These are phyloP conservation scores for Myriosclerotinia duriaeana DNA, from an alignment of 2,329 filamentous ascomycete genomes.

Conservation along the genomic window DNA sequence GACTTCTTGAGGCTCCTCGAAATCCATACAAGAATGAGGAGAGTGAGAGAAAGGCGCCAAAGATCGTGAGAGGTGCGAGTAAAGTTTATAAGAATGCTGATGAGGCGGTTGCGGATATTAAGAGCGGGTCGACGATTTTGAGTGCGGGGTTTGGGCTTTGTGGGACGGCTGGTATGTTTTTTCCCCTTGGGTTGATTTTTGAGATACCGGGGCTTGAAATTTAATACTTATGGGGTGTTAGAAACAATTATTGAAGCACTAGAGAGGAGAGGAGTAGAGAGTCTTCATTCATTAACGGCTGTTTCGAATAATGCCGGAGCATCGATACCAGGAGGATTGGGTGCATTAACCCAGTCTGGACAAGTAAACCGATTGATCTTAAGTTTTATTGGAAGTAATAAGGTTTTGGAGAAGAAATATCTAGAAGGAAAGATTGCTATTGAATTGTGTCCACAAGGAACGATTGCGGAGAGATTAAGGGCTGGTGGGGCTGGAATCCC, in stretches of 20 bases:
- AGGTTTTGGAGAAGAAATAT: conserved; percentile 70
- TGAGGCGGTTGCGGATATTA: conserved; percentile 27
- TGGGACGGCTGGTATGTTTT: conserved; percentile 9
- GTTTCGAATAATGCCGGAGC: conserved; percentile 79
- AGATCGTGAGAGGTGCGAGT: conserved; percentile 25
- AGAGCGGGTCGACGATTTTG: conserved; percentile 65
- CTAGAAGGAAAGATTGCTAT: conserved; percentile 69
- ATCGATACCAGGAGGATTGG: conserved; percentile 65
- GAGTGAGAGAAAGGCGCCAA: conserved; percentile 16
- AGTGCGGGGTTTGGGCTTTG: conserved; percentile 68
- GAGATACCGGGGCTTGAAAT: background rate
- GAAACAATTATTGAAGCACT: conserved; percentile 72
- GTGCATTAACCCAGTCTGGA: conserved; percentile 64
- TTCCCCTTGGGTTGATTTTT: background rate
- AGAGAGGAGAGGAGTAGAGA: conserved; percentile 55
- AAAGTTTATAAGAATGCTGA: conserved; percentile 28
- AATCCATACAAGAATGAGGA: conserved; percentile 19
- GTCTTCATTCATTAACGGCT: conserved; percentile 60
- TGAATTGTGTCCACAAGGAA: conserved; percentile 74
- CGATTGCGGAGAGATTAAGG: conserved; percentile 67
- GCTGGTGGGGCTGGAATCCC: conserved; percentile 73
- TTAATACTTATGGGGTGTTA: conserved; percentile 30
- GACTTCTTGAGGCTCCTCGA: conserved; percentile 20
- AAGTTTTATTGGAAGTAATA: conserved; percentile 76
- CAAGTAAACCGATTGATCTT: conserved; percentile 70